These are phyloP conservation scores for Exidia glandulosa DNA, from an alignment of 768 basidiomycete species.

Conservation along the genomic window DNA sequence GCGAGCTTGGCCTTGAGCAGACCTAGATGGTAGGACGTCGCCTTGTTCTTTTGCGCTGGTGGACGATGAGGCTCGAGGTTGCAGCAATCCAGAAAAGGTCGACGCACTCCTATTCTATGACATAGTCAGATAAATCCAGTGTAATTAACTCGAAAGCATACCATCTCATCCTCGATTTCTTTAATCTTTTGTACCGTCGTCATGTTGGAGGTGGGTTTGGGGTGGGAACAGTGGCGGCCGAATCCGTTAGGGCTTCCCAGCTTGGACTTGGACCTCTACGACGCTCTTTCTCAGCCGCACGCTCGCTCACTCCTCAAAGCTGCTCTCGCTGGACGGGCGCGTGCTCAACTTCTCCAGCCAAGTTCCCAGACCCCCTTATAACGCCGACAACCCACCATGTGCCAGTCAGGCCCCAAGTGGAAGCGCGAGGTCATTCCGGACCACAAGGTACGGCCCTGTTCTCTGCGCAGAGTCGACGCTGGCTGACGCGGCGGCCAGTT, in stretches of 20 bases:
- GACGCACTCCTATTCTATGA: constrained; percentile 6
- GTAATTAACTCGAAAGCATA: constrained; percentile 22
- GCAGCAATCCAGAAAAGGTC: constrained; percentile 4
- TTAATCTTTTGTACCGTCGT: constrained; percentile 89
- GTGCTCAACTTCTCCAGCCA: constrained; percentile 15
- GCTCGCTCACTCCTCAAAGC: constrained; percentile 1
- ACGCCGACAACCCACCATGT: constrained; percentile 31
- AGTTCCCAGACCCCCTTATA: constrained; percentile 14
- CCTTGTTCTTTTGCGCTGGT: constrained; percentile 89
- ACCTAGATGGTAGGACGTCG: constrained; percentile 90
- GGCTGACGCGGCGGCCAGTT: constrained; percentile 48
- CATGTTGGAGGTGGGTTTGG: constrained; percentile 37
- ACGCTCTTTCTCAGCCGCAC: constrained; percentile 3
- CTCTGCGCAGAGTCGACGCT: background rate
- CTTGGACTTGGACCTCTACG: constrained; percentile 15
- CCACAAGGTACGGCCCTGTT: constrained; percentile 64
- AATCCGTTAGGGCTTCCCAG: background rate
- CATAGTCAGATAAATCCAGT: constrained; percentile 38
- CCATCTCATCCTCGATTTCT: constrained; percentile 98
- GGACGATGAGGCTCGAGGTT: background rate
- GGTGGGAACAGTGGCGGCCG: background rate
- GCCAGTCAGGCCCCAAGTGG: constrained; percentile 71
- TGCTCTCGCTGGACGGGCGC: constrained; percentile 21
- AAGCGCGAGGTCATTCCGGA: constrained; percentile 95
- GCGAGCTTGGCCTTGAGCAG: constrained; percentile 98